phyloP scores from a whole-genome alignment of 257 asterid species.

The Solanum etuberosum region DNA sequence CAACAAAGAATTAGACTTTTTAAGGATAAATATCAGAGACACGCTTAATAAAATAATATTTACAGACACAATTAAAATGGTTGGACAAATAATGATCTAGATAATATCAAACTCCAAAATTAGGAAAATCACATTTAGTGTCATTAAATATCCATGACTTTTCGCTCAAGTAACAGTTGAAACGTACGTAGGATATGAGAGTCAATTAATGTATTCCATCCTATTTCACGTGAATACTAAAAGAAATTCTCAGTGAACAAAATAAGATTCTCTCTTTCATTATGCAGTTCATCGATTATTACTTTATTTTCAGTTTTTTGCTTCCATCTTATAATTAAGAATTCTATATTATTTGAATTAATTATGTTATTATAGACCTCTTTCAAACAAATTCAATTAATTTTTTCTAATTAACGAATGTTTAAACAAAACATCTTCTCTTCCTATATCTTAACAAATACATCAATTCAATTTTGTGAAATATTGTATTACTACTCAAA shows the following conservation, averaged over 20 bases:
- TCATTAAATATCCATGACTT: not conserved
- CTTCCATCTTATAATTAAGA: not conserved
- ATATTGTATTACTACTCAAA: not conserved
- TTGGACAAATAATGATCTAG: too few relatives aligned
- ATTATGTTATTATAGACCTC: not conserved
- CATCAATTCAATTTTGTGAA: too few relatives aligned
- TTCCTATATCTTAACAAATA: not conserved
- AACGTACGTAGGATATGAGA: too few relatives aligned
- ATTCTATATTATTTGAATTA: too few relatives aligned
- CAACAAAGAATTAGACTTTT: not conserved
- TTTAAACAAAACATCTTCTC: not conserved
- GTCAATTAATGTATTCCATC: not conserved
- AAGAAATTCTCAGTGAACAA: too few relatives aligned
- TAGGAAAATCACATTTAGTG: too few relatives aligned
- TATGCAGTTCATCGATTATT: too few relatives aligned
- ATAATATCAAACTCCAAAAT: not conserved
- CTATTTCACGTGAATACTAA: not conserved
- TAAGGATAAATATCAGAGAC: fast-evolving
- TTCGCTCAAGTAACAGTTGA: not conserved
- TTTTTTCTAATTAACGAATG: not conserved
- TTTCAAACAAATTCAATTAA: too few relatives aligned
- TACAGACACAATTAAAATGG: fast-evolving
- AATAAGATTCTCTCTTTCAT: too few relatives aligned
- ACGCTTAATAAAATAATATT: too few relatives aligned
- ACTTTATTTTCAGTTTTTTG: not conserved